These are phyloP conservation scores for Xanthoconium separans DNA, from an alignment of 1,284 basidiomycete species.

Conservation along the genomic window DNA sequence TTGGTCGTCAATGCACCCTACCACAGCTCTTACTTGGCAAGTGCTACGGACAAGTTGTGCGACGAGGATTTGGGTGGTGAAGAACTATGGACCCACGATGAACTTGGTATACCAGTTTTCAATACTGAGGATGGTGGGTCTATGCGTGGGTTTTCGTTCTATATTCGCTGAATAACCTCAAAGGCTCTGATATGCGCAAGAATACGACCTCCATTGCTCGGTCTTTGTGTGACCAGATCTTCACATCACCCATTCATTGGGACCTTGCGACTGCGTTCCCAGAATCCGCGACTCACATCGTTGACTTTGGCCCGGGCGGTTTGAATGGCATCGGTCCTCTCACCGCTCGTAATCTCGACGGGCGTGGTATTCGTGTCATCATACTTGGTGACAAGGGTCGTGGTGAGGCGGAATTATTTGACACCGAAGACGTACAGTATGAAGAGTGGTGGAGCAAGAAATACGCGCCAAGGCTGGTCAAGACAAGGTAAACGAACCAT, in stretches of 20 bases:
- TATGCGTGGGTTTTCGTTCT: slow-evolving; percentile 6
- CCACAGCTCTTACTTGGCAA: slow-evolving; percentile 86
- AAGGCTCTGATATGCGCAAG: slow-evolving; percentile 81
- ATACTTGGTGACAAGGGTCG: slow-evolving; percentile 85
- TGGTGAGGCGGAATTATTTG: slow-evolving; percentile 84
- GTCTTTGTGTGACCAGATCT: slow-evolving; percentile 91
- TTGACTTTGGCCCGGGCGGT: slow-evolving; percentile 97
- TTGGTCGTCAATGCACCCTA: slow-evolving; percentile 94
- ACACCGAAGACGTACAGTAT: slow-evolving; percentile 61
- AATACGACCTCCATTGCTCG: slow-evolving; percentile 68
- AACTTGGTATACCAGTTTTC: slow-evolving; percentile 84
- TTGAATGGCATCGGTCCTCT: slow-evolving; percentile 91
- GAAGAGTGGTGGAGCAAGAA: slow-evolving; percentile 93
- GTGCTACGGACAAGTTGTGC: slow-evolving; percentile 74
- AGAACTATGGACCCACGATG: slow-evolving; percentile 77
- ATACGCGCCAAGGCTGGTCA: slow-evolving; percentile 83
- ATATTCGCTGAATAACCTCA: slow-evolving; percentile 16
- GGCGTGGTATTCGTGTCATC: slow-evolving; percentile 88
- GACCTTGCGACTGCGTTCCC: slow-evolving; percentile 87
- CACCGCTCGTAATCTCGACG: slow-evolving; percentile 88
- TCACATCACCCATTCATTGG: slow-evolving; percentile 93
- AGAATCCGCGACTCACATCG: slow-evolving; percentile 85
- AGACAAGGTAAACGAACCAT: slow-evolving; percentile 66
- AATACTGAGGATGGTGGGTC: slow-evolving; percentile 87
- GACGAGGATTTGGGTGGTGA: slow-evolving; percentile 73